Percentiles rank a stretch among this genome's conserved stretches.
Evolutionary conservation across 306 rosid species (phyloP).

Genomic region (Citrullus mucosospermus): DNA sequence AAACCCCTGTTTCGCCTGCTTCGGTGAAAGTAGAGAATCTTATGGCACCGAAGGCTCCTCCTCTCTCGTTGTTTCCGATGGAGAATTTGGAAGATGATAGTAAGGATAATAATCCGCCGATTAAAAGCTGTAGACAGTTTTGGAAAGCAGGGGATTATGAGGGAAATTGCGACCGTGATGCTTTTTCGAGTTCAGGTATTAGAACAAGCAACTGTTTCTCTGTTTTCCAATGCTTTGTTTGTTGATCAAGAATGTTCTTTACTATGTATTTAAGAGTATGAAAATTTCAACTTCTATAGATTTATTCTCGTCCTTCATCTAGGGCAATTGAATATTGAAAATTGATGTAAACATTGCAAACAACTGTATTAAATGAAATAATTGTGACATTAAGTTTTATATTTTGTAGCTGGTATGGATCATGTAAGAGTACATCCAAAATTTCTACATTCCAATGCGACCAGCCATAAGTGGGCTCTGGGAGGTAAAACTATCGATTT

Average conservation of each 20-base stretch:
- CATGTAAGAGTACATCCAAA: constrained; percentile 90
- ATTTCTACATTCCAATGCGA: constrained; percentile 93
- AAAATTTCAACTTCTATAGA: too few species aligned
- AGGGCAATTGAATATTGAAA: too few species aligned
- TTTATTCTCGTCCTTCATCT: too few species aligned
- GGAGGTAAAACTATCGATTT: constrained; percentile 43
- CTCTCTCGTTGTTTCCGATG: not conserved
- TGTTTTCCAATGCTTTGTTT: not conserved
- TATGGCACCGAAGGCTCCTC: not conserved
- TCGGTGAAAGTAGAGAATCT: not conserved
- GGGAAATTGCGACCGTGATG: constrained; percentile 16
- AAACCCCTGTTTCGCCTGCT: not conserved
- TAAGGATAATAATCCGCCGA: not conserved
- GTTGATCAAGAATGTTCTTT: not conserved
- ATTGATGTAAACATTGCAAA: not conserved
- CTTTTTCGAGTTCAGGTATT: constrained; percentile 37
- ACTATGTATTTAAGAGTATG: not conserved
- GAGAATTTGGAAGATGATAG: not conserved
- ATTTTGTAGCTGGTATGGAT: constrained; percentile 74
- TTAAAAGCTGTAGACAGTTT: constrained; percentile 37
- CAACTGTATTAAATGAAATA: not conserved
- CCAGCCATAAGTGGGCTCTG: constrained; percentile 96
- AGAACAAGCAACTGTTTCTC: not conserved
- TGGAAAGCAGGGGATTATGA: constrained; percentile 96
- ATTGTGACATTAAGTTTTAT: not conserved